A percentile compares a stretch with the other conserved stretches of the same genome.
Conservation (phyloP, 257 asterid genomes). For the Gentiana straminea region DNA sequence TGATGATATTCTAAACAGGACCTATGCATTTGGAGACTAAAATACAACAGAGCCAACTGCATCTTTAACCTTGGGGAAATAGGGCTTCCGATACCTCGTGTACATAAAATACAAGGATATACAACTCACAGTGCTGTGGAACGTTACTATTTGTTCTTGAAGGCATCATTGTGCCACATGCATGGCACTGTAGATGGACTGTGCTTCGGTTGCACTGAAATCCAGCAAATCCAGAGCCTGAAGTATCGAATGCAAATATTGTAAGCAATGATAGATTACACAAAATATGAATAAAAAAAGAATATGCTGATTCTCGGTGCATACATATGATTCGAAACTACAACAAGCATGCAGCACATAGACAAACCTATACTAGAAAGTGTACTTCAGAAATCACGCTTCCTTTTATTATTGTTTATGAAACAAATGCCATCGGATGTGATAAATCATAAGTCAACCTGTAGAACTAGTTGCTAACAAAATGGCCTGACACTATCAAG, state of each 20-base stretch:
- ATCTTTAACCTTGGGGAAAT: no score
- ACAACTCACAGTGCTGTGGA: conserved; percentile 70
- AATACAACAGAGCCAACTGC: no score
- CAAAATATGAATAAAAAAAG: background rate
- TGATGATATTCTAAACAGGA: no score
- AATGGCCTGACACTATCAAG: background rate
- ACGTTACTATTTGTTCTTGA: conserved; percentile 46
- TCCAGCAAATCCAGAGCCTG: conserved; percentile 62
- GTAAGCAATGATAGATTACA: background rate
- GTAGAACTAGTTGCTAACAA: background rate
- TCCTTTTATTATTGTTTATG: background rate
- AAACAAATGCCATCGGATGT: no score
- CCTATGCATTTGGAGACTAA: no score
- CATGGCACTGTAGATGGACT: conserved; percentile 83
- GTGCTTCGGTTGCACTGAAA: conserved; percentile 66
- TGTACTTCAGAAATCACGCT: background rate
- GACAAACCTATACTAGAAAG: background rate
- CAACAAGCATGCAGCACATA: background rate
- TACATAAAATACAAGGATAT: background rate
- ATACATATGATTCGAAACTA: background rate
- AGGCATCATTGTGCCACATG: conserved; percentile 96
- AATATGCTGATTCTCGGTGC: background rate
- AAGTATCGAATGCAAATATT: conserved; percentile 11
- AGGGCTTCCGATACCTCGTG: no score
- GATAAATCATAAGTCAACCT: background rate